These are phyloP conservation scores for Cyclospora cayetanensis DNA, from an alignment of 169 alveolate genomes.

Conservation along the genomic window DNA sequence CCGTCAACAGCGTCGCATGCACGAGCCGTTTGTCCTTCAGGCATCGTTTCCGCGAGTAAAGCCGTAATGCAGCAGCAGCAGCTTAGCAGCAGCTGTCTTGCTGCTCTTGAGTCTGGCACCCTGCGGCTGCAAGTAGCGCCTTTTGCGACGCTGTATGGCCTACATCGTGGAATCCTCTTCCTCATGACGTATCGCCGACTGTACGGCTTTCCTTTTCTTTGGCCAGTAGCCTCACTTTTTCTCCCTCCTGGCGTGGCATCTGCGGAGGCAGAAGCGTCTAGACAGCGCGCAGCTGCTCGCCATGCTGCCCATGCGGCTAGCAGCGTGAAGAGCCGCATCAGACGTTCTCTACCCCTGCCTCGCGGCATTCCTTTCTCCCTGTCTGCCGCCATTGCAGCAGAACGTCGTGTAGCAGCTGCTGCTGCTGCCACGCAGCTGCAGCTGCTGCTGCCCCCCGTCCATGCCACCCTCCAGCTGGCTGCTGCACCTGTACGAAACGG, in stretches of 20 bases:
- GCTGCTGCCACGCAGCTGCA: conserved; percentile 55
- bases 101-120: conserved; percentile 4
- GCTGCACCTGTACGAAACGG: background rate
- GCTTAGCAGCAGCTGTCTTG: conserved; percentile 53
- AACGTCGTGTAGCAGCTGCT: conserved; percentile 24
- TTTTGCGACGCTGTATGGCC: background rate
- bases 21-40: too few species aligned
- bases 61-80: conserved; percentile 55
- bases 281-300: background rate
- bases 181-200: background rate
- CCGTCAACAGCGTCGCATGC: background rate
- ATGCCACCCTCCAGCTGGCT: conserved; percentile 40
- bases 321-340: conserved; percentile 28
- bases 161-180: background rate
- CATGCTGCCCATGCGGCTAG: background rate
- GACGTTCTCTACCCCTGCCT: background rate
- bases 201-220: background rate
- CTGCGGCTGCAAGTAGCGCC: conserved; percentile 9
- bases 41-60: too few species aligned
- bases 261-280: background rate
- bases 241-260: conserved; percentile 1
- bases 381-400: conserved; percentile 3
- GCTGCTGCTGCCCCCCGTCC: conserved; percentile 51
- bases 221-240: background rate
- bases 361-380: background rate